Evolutionary conservation across 352 stramenopile species (phyloP).

Genomic region (Phytopythium aichiense): DNA sequence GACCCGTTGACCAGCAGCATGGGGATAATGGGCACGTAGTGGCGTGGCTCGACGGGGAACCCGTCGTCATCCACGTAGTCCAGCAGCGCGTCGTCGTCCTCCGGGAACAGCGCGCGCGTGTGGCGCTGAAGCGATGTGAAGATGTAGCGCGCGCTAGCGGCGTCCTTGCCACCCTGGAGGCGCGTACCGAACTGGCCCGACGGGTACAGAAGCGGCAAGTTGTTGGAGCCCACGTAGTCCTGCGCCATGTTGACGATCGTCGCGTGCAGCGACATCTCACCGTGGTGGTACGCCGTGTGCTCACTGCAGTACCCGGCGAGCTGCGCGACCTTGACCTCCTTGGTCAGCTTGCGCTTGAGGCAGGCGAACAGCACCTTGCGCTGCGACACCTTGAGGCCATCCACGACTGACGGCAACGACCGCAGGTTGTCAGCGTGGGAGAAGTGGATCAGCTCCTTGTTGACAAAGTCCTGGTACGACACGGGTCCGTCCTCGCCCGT

Average conservation of each 20-base stretch:
- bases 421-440: constrained; percentile 95
- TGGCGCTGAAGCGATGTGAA: constrained; percentile 97
- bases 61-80: constrained; percentile 98
- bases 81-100: constrained; percentile 97
- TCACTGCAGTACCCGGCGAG: constrained; percentile 98
- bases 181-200: constrained; percentile 99
- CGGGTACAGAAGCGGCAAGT: constrained; percentile 96
- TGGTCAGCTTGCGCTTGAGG: constrained; percentile 98
- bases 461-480: constrained; percentile 97
- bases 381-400: constrained; percentile 98
- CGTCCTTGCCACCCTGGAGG: constrained; percentile 97
- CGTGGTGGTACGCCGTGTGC: constrained; percentile 98
- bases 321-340: constrained; percentile 99
- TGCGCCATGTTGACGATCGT: constrained; percentile 99
- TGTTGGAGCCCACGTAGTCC: constrained; percentile 98
- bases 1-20: constrained; percentile 98
- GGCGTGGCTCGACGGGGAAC: constrained; percentile 95
- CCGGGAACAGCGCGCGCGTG: constrained; percentile 96
- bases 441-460: constrained; percentile 99
- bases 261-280: constrained; percentile 95
- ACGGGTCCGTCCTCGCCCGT: constrained; percentile 52
- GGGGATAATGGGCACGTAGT: constrained; percentile 97
- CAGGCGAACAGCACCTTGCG: constrained; percentile 97
- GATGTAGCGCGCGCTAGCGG: constrained; percentile 97
- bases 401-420: constrained; percentile 95